These are phyloP conservation scores for Neurospora sp. DNA, from an alignment of 495 filamentous ascomycete genomes.

Conservation along the genomic window DNA sequence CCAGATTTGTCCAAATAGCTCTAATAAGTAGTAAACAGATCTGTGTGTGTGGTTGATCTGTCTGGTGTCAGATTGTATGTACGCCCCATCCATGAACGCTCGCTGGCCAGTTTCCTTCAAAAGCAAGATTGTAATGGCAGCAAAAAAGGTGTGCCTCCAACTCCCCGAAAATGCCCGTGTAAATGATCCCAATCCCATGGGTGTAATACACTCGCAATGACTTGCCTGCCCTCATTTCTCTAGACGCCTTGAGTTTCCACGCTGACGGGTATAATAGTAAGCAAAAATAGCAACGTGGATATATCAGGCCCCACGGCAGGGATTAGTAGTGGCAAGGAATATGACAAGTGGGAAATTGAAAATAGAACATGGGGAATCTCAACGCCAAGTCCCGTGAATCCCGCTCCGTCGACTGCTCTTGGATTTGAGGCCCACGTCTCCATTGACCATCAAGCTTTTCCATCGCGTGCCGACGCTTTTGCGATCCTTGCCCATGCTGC, in stretches of 20 bases:
- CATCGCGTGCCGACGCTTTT: conserved; percentile 57
- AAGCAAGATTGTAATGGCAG: background rate
- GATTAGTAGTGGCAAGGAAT: background rate
- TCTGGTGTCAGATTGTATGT: background rate
- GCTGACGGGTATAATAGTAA: background rate
- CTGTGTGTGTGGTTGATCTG: background rate
- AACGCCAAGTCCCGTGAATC: conserved; percentile 38
- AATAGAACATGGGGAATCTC: background rate
- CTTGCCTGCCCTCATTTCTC: background rate
- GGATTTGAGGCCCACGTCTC: conserved; percentile 48
- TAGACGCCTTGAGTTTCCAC: background rate
- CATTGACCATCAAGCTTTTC: conserved; percentile 53
- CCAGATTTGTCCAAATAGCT: background rate
- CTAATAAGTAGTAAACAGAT: background rate
- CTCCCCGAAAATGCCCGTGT: background rate
- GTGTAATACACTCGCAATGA: background rate
- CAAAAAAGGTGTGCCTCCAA: background rate
- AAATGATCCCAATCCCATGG: background rate
- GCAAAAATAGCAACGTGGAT: background rate
- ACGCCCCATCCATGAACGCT: background rate
- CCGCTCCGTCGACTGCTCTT: conserved; percentile 30
- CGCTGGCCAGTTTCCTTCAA: background rate
- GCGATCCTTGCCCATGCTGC: conserved; percentile 55
- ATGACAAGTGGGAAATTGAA: background rate
- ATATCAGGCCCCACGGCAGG: background rate